phyloP scores from a whole-genome alignment of 1,284 basidiomycete genomes.

The Coniferiporia sulphurascens region DNA sequence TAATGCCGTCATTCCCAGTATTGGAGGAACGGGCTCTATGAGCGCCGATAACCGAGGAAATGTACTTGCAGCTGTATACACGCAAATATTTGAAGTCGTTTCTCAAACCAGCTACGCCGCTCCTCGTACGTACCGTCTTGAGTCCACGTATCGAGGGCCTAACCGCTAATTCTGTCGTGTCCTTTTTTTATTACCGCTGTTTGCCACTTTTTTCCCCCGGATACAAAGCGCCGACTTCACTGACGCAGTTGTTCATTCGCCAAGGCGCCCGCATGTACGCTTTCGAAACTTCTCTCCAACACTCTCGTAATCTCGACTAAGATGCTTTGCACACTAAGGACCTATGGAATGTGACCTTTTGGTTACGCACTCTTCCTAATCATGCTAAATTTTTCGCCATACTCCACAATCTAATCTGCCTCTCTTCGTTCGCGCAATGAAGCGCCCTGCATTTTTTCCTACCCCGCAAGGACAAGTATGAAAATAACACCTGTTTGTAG shows the following conservation, averaged over 20 bases:
- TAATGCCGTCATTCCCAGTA: background rate
- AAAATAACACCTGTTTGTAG: background rate
- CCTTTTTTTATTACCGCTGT: background rate
- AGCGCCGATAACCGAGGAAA: conserved; percentile 43
- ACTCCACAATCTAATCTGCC: background rate
- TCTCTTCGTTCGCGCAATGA: background rate
- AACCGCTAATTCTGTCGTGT: background rate
- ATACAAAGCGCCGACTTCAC: conserved; percentile 31
- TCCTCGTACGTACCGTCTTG: conserved; percentile 53
- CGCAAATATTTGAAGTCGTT: conserved; percentile 74
- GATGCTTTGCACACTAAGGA: conserved; percentile 18
- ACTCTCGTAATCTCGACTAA: conserved; percentile 14
- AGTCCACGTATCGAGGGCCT: background rate
- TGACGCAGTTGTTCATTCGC: conserved; percentile 65
- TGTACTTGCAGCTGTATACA: conserved; percentile 62
- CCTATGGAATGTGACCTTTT: conserved; percentile 13
- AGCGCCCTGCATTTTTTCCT: background rate
- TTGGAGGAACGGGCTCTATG: conserved; percentile 9
- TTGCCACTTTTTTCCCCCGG: background rate
- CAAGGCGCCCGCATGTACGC: conserved; percentile 76
- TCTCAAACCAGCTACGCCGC: conserved; percentile 70
- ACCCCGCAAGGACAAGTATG: background rate
- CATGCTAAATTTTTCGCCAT: background rate
- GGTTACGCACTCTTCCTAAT: background rate
- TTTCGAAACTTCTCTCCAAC: conserved; percentile 32